Evolutionary conservation across 805 yeast genomes (phyloP).

Genomic region (Metschnikowia hibisci): DNA sequence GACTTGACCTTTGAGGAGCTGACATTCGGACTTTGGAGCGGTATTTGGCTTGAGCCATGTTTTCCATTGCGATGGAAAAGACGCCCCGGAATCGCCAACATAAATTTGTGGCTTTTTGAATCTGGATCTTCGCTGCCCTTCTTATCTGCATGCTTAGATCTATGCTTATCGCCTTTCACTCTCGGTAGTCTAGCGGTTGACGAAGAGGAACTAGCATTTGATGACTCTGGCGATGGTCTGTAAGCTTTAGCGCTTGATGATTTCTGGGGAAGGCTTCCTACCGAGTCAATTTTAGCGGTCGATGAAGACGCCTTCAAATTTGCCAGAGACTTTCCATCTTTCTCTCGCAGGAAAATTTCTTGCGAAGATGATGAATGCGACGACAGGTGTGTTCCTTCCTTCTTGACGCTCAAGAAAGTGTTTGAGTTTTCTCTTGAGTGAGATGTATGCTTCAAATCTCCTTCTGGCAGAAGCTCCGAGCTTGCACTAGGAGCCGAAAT

Average conservation of each 20-base stretch:
- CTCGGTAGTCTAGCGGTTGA: background rate
- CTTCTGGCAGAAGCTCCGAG: background rate
- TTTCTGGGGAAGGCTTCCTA: background rate
- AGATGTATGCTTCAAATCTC: background rate
- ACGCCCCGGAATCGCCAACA: constrained; percentile 15
- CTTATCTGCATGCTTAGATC: background rate
- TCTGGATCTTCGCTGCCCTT: background rate
- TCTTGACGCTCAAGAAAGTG: background rate
- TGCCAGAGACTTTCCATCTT: background rate
- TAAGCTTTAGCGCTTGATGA: background rate
- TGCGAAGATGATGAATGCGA: background rate
- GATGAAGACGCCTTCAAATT: background rate
- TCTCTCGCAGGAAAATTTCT: background rate
- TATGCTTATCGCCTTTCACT: background rate
- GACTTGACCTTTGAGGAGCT: background rate
- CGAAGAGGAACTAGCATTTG: background rate
- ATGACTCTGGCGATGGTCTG: background rate
- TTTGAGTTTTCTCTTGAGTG: background rate
- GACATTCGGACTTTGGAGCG: background rate
- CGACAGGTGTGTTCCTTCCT: background rate
- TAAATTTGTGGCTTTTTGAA: constrained; percentile 7
- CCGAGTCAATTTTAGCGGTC: too few relatives aligned
- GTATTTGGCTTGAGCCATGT: background rate
- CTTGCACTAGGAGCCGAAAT: background rate
- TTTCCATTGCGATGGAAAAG: constrained; percentile 13